Percentiles rank a stretch among this genome's conserved stretches.
phyloP scores from a whole-genome alignment of 306 rosid genomes.

The Rubus idaeus region DNA sequence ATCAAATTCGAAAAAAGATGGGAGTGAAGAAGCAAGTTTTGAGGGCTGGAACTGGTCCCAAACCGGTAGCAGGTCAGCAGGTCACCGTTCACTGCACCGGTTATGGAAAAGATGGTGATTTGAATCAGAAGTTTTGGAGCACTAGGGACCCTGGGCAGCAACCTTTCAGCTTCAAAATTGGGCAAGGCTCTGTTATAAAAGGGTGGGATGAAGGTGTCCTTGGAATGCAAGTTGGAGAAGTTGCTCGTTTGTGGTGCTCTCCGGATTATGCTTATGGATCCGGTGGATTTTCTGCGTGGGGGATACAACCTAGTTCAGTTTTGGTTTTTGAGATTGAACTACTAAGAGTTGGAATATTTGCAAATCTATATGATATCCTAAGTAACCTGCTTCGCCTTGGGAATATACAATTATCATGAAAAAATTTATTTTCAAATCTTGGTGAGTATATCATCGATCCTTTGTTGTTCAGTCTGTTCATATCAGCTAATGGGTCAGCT shows the following conservation, averaged over 20 bases:
- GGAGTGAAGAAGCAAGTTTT: slow-evolving; percentile 81
- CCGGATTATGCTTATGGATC: slow-evolving; percentile 98
- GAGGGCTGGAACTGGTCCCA: slow-evolving; percentile 78
- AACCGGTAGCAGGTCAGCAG: slow-evolving; percentile 64
- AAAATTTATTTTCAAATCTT: neutral
- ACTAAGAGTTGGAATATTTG: slow-evolving; percentile 24
- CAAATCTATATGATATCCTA: slow-evolving; percentile 6
- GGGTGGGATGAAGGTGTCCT: slow-evolving; percentile 99
- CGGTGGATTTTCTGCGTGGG: slow-evolving; percentile 84
- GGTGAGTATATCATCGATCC: neutral
- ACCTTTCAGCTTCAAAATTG: slow-evolving; percentile 76
- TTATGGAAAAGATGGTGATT: slow-evolving; percentile 74
- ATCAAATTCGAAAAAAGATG: slow-evolving; percentile 31
- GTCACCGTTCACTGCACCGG: slow-evolving; percentile 98
- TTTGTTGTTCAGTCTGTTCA: neutral
- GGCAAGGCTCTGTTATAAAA: slow-evolving; percentile 87
- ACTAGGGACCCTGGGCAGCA: slow-evolving; percentile 92
- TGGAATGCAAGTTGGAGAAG: slow-evolving; percentile 89
- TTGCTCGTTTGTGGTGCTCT: slow-evolving; percentile 94
- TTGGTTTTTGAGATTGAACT: slow-evolving; percentile 89
- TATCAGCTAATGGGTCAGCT: neutral
- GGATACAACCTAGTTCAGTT: slow-evolving; percentile 75
- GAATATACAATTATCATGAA: neutral
- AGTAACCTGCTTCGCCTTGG: slow-evolving; percentile 15
- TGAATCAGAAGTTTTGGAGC: slow-evolving; percentile 93